phyloP scores from a whole-genome alignment of 1,284 basidiomycete genomes.

The Cutaneotrichosporon sp. region DNA sequence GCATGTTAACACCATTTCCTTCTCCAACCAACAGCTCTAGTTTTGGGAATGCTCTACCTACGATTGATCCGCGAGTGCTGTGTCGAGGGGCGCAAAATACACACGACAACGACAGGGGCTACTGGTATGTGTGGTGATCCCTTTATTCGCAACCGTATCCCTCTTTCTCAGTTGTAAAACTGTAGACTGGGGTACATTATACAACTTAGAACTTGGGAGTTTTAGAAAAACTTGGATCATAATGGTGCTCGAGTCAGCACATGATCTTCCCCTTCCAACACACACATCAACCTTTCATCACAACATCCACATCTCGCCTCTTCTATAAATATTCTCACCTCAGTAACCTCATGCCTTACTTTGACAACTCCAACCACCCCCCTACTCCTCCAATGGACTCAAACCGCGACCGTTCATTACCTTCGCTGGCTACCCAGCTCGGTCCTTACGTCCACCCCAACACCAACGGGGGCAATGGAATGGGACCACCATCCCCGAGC shows the following conservation, averaged over 20 bases:
- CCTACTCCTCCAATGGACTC: background rate
- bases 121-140: background rate
- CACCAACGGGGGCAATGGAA: background rate
- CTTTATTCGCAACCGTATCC: background rate
- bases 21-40: background rate
- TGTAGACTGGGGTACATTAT: too few relatives aligned
- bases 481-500: background rate
- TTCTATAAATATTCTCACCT: background rate
- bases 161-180: too few relatives aligned
- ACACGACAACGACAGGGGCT: background rate
- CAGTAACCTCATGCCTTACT: background rate
- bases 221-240: too few relatives aligned
- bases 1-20: background rate
- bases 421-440: background rate
- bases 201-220: too few relatives aligned
- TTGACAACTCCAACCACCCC: background rate
- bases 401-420: background rate
- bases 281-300: background rate
- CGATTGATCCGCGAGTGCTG: background rate
- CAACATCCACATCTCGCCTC: background rate
- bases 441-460: background rate
- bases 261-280: background rate
- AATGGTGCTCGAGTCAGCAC: background rate
- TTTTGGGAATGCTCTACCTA: background rate
- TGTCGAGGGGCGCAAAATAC: background rate